Percentiles rank a stretch among this genome's conserved stretches.
Evolutionary conservation across 2,329 filamentous ascomycete species (phyloP).

Genomic region (Cladophialophora chaetospira): DNA sequence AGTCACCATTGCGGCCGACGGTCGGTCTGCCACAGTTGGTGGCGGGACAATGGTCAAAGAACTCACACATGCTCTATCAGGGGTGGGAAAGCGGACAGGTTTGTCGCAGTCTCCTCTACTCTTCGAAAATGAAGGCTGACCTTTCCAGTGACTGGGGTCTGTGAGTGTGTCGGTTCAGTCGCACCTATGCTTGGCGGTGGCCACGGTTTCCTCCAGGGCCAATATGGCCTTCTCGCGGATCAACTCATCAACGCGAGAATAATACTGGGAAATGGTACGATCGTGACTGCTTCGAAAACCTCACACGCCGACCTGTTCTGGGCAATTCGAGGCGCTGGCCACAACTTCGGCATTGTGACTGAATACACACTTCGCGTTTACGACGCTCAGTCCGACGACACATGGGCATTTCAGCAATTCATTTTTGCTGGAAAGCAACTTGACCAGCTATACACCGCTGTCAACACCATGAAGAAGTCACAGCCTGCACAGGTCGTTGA

Average conservation of each 20-base stretch:
- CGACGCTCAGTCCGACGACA: neutral
- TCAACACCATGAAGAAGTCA: constrained; percentile 24
- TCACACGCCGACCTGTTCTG: constrained; percentile 56
- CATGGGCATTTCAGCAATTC: neutral
- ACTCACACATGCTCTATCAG: constrained; percentile 54
- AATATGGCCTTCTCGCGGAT: constrained; percentile 56
- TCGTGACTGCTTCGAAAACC: constrained; percentile 55
- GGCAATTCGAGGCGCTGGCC: constrained; percentile 59
- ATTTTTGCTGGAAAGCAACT: neutral
- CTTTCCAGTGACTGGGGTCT: constrained; percentile 39
- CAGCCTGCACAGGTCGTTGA: constrained; percentile 26
- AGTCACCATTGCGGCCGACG: constrained; percentile 47
- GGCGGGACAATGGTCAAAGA: constrained; percentile 52
- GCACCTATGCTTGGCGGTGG: constrained; percentile 60
- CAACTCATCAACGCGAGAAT: constrained; percentile 54
- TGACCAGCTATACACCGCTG: neutral
- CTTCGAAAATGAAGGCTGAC: neutral
- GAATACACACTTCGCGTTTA: neutral
- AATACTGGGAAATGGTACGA: constrained; percentile 38
- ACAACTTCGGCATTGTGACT: constrained; percentile 62
- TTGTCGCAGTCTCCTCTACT: constrained; percentile 18
- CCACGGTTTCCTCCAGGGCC: constrained; percentile 43
- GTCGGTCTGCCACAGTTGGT: constrained; percentile 50
- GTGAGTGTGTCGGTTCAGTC: constrained; percentile 54
- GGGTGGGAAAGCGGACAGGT: constrained; percentile 54